These are phyloP conservation scores for Yarrowia keelungensis DNA, from an alignment of 805 yeast species.

Conservation along the genomic window DNA sequence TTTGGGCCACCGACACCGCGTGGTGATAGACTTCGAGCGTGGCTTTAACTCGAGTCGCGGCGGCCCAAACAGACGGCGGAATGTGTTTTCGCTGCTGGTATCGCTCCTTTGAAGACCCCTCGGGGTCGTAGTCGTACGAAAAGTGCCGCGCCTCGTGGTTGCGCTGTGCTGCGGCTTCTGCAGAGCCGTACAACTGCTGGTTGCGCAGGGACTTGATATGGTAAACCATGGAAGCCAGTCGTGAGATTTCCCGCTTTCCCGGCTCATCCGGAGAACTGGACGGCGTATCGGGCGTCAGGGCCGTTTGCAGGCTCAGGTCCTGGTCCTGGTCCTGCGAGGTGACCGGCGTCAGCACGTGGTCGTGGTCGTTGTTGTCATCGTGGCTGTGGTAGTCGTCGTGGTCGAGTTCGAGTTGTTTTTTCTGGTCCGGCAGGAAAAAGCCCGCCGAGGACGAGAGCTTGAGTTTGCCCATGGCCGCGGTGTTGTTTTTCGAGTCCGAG, in stretches of 20 bases:
- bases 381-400: constrained; percentile 22
- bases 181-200: constrained; percentile 38
- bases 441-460: constrained; percentile 34
- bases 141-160: constrained; percentile 29
- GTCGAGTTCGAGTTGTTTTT: constrained; percentile 8
- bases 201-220: constrained; percentile 33
- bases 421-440: constrained; percentile 28
- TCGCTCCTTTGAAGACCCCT: constrained; percentile 7
- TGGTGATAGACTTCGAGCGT: constrained; percentile 47
- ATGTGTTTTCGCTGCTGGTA: constrained; percentile 35
- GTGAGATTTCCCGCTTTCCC: constrained; percentile 24
- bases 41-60: constrained; percentile 47
- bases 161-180: constrained; percentile 32
- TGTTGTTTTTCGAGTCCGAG: constrained; percentile 16
- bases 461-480: constrained; percentile 36
- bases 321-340: constrained; percentile 35
- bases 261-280: constrained; percentile 9
- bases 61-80: constrained; percentile 42
- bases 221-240: constrained; percentile 33
- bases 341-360: constrained; percentile 30
- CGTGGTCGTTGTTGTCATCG: constrained; percentile 30
- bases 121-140: constrained; percentile 36
- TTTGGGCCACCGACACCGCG: constrained; percentile 43
- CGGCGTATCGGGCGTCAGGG: constrained; percentile 23
- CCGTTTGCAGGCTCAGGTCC: constrained; percentile 10